These are phyloP conservation scores for Colletotrichum tofieldiae DNA, from an alignment of 2,329 filamentous ascomycete genomes.

Conservation along the genomic window DNA sequence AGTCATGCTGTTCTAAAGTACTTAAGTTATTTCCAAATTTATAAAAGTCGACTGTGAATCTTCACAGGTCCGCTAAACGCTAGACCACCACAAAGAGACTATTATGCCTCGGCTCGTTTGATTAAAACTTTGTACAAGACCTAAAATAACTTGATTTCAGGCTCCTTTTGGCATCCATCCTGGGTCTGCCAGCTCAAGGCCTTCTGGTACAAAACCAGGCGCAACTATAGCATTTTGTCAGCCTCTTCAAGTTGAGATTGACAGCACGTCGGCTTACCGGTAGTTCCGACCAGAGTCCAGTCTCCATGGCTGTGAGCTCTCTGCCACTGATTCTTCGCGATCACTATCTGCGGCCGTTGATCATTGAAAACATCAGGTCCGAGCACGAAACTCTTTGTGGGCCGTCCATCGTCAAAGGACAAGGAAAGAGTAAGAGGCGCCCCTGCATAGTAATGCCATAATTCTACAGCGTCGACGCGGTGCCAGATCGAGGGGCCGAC, in stretches of 20 bases:
- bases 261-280: constrained; percentile 26
- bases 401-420: constrained; percentile 60
- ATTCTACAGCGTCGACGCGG: constrained; percentile 64
- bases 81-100: not conserved
- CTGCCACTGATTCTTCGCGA: constrained; percentile 62
- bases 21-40: no score
- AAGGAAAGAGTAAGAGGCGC: constrained; percentile 64
- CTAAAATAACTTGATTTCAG: not conserved
- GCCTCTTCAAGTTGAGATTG: not conserved
- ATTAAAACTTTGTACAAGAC: no score
- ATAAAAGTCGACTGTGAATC: no score
- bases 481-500: constrained; percentile 65
- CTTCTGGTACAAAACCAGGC: not conserved
- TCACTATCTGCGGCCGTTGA: constrained; percentile 61
- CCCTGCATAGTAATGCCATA: constrained; percentile 70
- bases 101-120: not conserved
- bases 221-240: not conserved
- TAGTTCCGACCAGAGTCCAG: constrained; percentile 64
- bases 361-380: constrained; percentile 60
- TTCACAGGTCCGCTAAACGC: no score
- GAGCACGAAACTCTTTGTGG: constrained; percentile 53
- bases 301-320: constrained; percentile 60
- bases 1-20: no score
- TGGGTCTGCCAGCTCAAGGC: constrained; percentile 15
- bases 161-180: constrained; percentile 23